Evolutionary conservation across 2,329 filamentous ascomycete species (phyloP), one percentile per base, ranked within the genome.

Genomic region (Ciborinia camelliae): DNA sequence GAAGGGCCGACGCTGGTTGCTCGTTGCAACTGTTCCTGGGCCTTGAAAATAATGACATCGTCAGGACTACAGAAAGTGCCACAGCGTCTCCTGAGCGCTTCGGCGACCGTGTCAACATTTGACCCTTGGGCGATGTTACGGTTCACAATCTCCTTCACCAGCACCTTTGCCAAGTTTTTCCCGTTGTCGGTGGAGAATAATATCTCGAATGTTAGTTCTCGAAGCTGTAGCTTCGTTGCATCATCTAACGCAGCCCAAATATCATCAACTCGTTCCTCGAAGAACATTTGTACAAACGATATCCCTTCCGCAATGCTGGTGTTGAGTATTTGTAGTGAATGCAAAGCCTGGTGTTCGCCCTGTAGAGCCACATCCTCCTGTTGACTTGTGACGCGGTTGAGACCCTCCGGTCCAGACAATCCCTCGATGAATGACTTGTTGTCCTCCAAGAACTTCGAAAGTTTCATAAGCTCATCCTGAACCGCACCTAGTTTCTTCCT

Each of bases 91-190:
- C 95, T 86, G 58, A 99, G 80, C n/a, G 93, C 92, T 77, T 99
- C 95, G 0, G 95, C 94, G 30, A 99, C 92, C 0, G 93, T 97
- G 78, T 99, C 96, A 26, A 99, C 94, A 68, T 98, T 99, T 5
- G 93, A 94, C 12, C 96, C 95, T 73, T 92, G 97, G 65, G 94
- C 90, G 71, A 99, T 99, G 76, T 97, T 99, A 73, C 93, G 88
- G 76, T 98, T 98, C 63, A 99, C 95, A 73, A 99, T 98, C 0
- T 94, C 92, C 76, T 98, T 99, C 64, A 99, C 95, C 1, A 99
- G 82, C 63, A 97, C 85, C 77, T 97, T 97, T 3, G 94, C 96
- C 30, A 98, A 84, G 14, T 97, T 92, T 71, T 92, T 92, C 39
- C 95, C 95, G 23, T 87, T 83, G 7, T 83, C 78, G 50, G 89